Percentiles rank a stretch among this genome's conserved stretches.
Conservation (phyloP, 306 rosid genomes). For the Calophaca sinica region DNA sequence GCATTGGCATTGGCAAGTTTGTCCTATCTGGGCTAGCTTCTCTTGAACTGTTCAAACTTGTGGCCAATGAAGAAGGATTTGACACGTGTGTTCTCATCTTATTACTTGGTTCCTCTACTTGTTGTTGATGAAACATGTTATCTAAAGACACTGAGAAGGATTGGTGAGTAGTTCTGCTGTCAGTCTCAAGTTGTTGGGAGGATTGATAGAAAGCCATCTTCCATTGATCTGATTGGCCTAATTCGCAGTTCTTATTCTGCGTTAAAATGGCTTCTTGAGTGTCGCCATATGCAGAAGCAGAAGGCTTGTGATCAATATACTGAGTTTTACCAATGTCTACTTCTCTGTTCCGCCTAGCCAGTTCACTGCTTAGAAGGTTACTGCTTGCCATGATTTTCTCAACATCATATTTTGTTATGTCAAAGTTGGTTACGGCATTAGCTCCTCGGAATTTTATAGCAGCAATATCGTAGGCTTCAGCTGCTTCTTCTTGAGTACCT, state of each 20-base stretch:
- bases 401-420: slow-evolving; percentile 83
- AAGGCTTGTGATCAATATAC: slow-evolving; percentile 51
- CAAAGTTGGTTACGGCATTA: slow-evolving; percentile 89
- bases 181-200: too few relatives aligned
- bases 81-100: slow-evolving; percentile 65
- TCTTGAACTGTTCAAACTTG: slow-evolving; percentile 76
- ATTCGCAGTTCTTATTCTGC: slow-evolving; percentile 53
- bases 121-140: slow-evolving; percentile 50
- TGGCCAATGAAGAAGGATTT: slow-evolving; percentile 77
- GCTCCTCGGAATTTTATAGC: slow-evolving; percentile 88
- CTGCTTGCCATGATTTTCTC: slow-evolving; percentile 81
- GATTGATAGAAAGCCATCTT: slow-evolving; percentile 58
- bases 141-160: slow-evolving; percentile 48
- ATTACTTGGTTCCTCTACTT: slow-evolving; percentile 55
- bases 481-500: slow-evolving; percentile 99
- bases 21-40: slow-evolving; percentile 74
- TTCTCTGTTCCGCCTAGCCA: slow-evolving; percentile 67
- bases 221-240: slow-evolving; percentile 61
- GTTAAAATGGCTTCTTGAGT: slow-evolving; percentile 50
- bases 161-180: slow-evolving; percentile 7
- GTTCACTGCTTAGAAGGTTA: slow-evolving; percentile 77
- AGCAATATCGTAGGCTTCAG: slow-evolving; percentile 91
- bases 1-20: slow-evolving; percentile 53
- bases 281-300: slow-evolving; percentile 41
- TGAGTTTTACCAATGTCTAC: slow-evolving; percentile 39